Evolutionary conservation across 768 basidiomycete species (phyloP), one percentile per base, ranked within the genome.

Genomic region (Terana coerulea): DNA sequence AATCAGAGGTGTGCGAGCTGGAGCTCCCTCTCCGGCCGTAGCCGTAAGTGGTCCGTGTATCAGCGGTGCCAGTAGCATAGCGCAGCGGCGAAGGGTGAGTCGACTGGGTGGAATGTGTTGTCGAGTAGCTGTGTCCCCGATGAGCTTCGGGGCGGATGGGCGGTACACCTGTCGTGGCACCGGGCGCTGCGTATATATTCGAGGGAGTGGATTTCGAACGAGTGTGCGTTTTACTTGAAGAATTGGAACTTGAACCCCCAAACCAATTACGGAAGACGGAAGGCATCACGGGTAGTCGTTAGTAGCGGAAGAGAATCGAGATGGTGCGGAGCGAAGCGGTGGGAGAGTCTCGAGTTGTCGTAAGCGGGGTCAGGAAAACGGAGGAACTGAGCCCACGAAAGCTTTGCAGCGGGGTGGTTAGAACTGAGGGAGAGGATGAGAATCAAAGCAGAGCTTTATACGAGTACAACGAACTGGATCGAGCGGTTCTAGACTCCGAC

Each of bases 181-280:
- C 49, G 17, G 63, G 54, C 7, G 59, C 26, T 21, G 59, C 58
- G 44, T 67, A 63, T 30, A 65, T 61, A 28, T 57, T 57, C 41
- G 57, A 55, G n/a, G 64, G 65, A 34, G 45, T 22, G 19, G 78
- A 74, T 28, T 64, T 65, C 17, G 78, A 74, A 26, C 75, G 75
- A 42, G 60, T 63, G 55, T 77, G 74, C 31, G 74, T 63, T 63
- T 72, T 79, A 50, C 39, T 40, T 8, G 47, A 47, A 8, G 55
- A 34, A 19, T 46, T 25, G 52, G 59, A 48, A 57, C 43, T 59
- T 57, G 57, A 62, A 60, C 67, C 68, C 36, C 75, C 74, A 51
- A 76, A 76, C 58, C 75, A 65, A 53, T 63, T 75, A 54, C 78
- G 78, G 52, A 80, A 60, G 67, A 77, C 76, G 29, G 78, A 73